These are phyloP conservation scores for Hordeum vulgare DNA, from an alignment of 176 grass and related monocot species.

Conservation along the genomic window MorexV3_pseudomolecules_assembly NC_058521.1:360121056-360121555, in stretches of 20 bases:
- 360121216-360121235: no score
- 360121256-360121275: neutral
- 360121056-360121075: no score
- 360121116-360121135: no score
- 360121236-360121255: no score
- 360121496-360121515: conserved; percentile 11
- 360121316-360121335: neutral
- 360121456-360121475: conserved; percentile 19
- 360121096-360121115: no score
- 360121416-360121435: conserved; percentile 32
- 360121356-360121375: neutral
- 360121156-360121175: no score
- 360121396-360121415: conserved; percentile 58
- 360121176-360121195: no score
- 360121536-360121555: conserved; percentile 27
- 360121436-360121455: conserved; percentile 1
- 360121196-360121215: no score
- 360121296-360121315: neutral
- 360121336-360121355: neutral
- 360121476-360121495: conserved; percentile 29
- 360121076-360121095: no score
- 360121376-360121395: conserved; percentile 32
- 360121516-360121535: neutral
- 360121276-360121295: neutral
- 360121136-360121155: no score